Conservation (phyloP, 768 basidiomycete species). For the Baorangia bicolor region DNA sequence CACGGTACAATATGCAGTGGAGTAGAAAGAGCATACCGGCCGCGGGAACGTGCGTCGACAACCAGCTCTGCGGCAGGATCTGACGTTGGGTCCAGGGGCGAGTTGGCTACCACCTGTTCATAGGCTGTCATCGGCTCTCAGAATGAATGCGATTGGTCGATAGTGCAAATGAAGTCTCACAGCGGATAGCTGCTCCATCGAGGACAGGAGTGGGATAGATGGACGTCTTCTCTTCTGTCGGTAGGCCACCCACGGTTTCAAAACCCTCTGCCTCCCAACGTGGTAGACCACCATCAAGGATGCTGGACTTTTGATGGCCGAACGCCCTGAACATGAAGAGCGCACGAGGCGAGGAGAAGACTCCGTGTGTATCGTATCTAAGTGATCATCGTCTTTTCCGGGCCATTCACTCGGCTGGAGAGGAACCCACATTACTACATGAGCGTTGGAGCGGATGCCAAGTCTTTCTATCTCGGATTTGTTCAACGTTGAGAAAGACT, state of each 20-base stretch:
- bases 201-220: constrained; percentile 56
- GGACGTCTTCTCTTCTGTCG: constrained; percentile 23
- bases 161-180: constrained; percentile 35
- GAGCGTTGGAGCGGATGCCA: constrained; percentile 70
- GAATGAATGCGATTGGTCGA: constrained; percentile 30
- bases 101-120: constrained; percentile 76
- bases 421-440: constrained; percentile 73
- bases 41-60: constrained; percentile 84
- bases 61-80: constrained; percentile 61
- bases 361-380: constrained; percentile 87
- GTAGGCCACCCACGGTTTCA: constrained; percentile 42
- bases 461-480: constrained; percentile 49
- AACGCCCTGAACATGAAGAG: constrained; percentile 94
- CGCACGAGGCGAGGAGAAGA: constrained; percentile 91
- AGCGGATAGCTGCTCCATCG: constrained; percentile 47
- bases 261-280: constrained; percentile 71
- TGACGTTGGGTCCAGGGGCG: constrained; percentile 43
- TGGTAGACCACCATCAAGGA: constrained; percentile 92
- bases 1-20: not conserved
- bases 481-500: constrained; percentile 7
- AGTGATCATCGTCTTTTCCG: constrained; percentile 10
- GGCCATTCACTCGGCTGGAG: not conserved
- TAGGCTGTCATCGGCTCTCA: constrained; percentile 53
- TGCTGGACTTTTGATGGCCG: constrained; percentile 81
- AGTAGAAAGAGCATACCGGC: constrained; percentile 51